Base-by-base conservation (phyloP, 2,329 filamentous ascomycete species). In the Trichoderma semiorbis region DNA sequence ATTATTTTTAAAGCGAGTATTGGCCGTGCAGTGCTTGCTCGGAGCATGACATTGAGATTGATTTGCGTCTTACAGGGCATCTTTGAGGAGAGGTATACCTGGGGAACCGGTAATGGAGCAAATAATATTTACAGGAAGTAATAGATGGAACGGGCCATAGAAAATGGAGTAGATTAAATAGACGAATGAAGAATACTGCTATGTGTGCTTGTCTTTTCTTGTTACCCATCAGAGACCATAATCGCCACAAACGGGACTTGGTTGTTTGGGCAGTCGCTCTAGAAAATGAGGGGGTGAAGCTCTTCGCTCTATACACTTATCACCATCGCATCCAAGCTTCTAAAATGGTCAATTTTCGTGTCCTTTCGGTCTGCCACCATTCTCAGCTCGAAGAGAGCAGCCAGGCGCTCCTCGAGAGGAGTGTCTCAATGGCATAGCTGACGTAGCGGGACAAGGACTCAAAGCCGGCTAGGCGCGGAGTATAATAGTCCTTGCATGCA, bases 1-100 rank as follows among this genome's bases (percentile, higher is more conserved):
- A 72, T 28, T 72, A 63, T 26, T 70, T 72, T 12, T 72, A 61
- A 39, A 34, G 16, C 11, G 11, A 43, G 28, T 36, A 11, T 47
- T 14, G 8, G 18, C 4, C 8, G 7, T 50, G 34, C 21, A 28
- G 28, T 21, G 26, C 16, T 28, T 11, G 16, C 39, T 61, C 14
- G 39, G 18, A 7, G 18, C n/a, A 1, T 26, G 16, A 16, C 4
- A 18, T 21, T 36, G 21, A 28, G 24, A 12, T n/a, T 26, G 14
- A 16, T 16, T 61, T 26, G 26, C 36, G 58, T 34, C 16, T n/a
- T 32, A 58, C 18, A 12, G 55, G 24, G 16, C 30, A 32, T 32
- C 6, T 50, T 26, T 53, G 21, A 50, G n/a, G 8, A 62, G 18
- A 61, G 26, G n/a, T n/a, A 43, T 28, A 4, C 16, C 10, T 50